Conservation (phyloP, 495 filamentous ascomycete species). For the Wilcoxina mikolae region DNA sequence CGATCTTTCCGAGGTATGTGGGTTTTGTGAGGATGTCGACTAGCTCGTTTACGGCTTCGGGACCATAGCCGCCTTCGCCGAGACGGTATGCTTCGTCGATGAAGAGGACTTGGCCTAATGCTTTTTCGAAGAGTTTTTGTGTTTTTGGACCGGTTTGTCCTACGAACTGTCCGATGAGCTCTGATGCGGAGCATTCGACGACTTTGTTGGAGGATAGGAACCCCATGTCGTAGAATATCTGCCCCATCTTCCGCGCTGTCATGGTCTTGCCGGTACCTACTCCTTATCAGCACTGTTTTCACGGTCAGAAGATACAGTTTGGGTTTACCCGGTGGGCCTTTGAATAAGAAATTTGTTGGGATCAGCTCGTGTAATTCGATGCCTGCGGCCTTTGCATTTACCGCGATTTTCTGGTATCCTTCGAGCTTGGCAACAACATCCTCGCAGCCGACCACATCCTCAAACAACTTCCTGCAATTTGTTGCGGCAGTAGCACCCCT, state of each 20-base stretch:
- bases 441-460: conserved; percentile 45
- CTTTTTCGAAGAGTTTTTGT: conserved; percentile 30
- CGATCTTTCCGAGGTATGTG: conserved; percentile 45
- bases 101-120: conserved; percentile 42
- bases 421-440: conserved; percentile 43
- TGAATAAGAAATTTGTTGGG: conserved; percentile 49
- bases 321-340: conserved; percentile 44
- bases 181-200: conserved; percentile 42
- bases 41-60: conserved; percentile 60
- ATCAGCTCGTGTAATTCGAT: conserved; percentile 45
- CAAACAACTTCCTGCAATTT: conserved; percentile 45
- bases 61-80: conserved; percentile 42
- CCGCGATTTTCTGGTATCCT: conserved; percentile 43
- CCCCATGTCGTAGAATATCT: conserved; percentile 56
- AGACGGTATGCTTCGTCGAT: conserved; percentile 26
- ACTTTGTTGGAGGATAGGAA: conserved; percentile 40
- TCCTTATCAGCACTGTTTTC: background rate
- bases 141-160: conserved; percentile 39
- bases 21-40: conserved; percentile 55
- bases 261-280: conserved; percentile 58
- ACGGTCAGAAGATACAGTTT: background rate
- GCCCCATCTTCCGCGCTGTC: conserved; percentile 53
- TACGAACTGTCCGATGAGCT: conserved; percentile 43
- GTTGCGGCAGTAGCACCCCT: conserved; percentile 37
- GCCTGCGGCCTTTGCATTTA: conserved; percentile 34